Base-by-base conservation (phyloP, 257 asterid genomes). In the Nicotiana otophora region DNA sequence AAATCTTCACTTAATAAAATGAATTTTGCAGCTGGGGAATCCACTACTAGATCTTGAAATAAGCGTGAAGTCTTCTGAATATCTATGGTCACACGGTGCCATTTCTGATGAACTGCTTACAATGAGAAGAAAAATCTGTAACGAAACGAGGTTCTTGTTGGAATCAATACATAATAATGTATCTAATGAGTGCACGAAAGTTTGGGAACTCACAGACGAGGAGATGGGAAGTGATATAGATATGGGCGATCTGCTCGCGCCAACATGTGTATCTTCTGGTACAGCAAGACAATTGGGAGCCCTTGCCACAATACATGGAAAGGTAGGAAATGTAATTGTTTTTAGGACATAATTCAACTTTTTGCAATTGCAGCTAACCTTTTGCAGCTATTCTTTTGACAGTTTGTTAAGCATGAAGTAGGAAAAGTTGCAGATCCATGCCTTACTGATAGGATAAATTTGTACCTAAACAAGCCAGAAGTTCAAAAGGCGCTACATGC, bases 401-500 rank as follows among this genome's bases (percentile, higher is more conserved):
- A 84, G 85, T 5, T 81, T 62, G 58, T 5, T 5, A 74, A 30
- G 63, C 34, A 82, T 8, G 31, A 3, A 0, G 31, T 42, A 10
- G n/a, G 4, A 23, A 7, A 12, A 12, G 8, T 5, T 23, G 86
- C 74, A 1, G 83, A 83, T 51, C 87, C 87, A 7, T 86, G 88
- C 79, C 83, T 83, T 6, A 5, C 12, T 60, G 82, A 58, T 2
- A 20, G 84, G 74, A 78, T 62, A 48, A 0, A 23, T 17, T 36
- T 60, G 20, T 83, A 83, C 48, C 81, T 86, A 19, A 81, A 61
- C 23, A 81, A 60, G 2, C 79, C 69, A 75, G 70, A 61, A 20
- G 89, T 86, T 81, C 88, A 86, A 58, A 77, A 76, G 51, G 88
- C 85, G 11, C 46, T 86, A 16, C 88, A 86, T 68, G 85, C 80